These are phyloP conservation scores for Solanum pennellii DNA, from an alignment of 257 asterid genomes.

Conservation along the genomic window DNA sequence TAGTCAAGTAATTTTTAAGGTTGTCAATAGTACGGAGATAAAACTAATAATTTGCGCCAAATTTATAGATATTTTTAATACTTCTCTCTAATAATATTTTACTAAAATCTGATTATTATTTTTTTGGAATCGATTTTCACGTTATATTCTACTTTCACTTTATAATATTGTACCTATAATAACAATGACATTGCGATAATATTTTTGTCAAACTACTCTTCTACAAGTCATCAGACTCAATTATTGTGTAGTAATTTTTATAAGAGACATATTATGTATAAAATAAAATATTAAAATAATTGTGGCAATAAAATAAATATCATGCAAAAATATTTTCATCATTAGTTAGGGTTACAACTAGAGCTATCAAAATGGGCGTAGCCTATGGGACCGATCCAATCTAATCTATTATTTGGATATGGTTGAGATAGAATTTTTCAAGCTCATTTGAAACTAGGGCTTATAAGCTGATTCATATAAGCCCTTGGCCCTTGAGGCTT, in stretches of 20 bases:
- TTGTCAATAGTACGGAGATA: too few relatives aligned
- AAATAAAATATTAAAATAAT: not conserved
- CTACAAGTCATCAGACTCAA: not conserved
- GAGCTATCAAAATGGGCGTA: too few relatives aligned
- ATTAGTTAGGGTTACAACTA: not conserved
- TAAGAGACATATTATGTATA: not conserved
- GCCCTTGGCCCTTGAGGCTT: too few relatives aligned
- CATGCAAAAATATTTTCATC: not conserved
- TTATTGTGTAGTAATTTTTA: not conserved
- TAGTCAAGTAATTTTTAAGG: not conserved
- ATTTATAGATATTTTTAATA: too few relatives aligned
- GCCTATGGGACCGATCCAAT: fast-evolving
- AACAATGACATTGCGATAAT: not conserved
- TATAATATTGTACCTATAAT: not conserved
- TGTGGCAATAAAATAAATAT: not conserved
- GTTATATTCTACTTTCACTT: not conserved
- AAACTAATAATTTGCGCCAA: too few relatives aligned
- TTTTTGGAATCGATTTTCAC: not conserved
- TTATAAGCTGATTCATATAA: too few relatives aligned
- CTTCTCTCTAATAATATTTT: not conserved
- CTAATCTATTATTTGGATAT: too few relatives aligned
- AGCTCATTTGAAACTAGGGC: too few relatives aligned
- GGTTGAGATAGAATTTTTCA: too few relatives aligned
- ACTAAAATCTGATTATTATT: too few relatives aligned
- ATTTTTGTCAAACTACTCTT: not conserved